A percentile compares a stretch with the other conserved stretches of the same genome.
Evolutionary conservation across 139 green algal genomes (phyloP).

Genomic region (Astrephomene gubernaculifera): DNA sequence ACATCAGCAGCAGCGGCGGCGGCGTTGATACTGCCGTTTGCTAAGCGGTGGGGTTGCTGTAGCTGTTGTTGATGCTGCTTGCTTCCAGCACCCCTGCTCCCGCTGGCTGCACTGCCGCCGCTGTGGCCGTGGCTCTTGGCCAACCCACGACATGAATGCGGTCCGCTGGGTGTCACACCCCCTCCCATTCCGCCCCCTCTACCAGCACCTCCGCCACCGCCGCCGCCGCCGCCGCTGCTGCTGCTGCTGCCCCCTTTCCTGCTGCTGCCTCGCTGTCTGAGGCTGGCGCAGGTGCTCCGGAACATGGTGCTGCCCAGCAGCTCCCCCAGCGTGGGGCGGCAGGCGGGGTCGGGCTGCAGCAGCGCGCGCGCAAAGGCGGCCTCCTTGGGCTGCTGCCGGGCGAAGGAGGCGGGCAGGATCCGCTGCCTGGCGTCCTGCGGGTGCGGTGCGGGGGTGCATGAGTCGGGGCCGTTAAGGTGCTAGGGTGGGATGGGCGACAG

Average conservation of each 20-base stretch:
- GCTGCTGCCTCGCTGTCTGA: constrained; percentile 46
- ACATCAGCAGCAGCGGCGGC: background rate
- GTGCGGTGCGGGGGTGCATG: constrained; percentile 7
- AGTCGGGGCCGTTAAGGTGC: no score
- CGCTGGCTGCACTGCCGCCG: no score
- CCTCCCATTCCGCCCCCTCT: no score
- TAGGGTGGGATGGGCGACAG: no score
- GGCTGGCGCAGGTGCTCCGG: constrained; percentile 14
- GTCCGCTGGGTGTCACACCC: no score
- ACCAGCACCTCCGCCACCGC: no score
- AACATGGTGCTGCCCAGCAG: constrained; percentile 61
- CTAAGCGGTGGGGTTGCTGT: background rate
- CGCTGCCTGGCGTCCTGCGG: constrained; percentile 61
- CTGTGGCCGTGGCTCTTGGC: no score
- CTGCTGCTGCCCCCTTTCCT: background rate
- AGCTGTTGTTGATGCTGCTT: background rate
- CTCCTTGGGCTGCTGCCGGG: constrained; percentile 59
- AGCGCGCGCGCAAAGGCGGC: constrained; percentile 65
- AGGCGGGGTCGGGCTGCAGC: constrained; percentile 64
- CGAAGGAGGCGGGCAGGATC: constrained; percentile 59
- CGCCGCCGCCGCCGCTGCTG: background rate
- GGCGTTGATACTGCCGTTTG: background rate
- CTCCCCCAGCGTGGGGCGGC: constrained; percentile 59
- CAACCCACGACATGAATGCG: no score
- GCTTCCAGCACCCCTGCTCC: background rate